phyloP scores from a whole-genome alignment of 805 yeast genomes.

The Zygoascus tannicola region DNA sequence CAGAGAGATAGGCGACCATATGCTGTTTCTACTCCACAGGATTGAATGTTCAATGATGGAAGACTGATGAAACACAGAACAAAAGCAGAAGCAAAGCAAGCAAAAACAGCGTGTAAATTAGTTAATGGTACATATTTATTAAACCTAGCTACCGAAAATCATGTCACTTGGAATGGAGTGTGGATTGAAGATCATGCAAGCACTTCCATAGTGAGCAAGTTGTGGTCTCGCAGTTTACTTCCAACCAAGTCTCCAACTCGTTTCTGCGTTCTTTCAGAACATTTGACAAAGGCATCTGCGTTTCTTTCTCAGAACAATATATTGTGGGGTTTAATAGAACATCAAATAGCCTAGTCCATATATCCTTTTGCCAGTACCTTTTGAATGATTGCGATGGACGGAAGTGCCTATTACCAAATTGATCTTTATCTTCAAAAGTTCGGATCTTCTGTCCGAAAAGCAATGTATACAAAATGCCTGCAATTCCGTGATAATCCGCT shows the following conservation, averaged over 20 bases:
- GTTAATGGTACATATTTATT: too few species aligned
- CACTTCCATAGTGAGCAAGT: slow-evolving; percentile 18
- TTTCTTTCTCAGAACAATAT: slow-evolving; percentile 7
- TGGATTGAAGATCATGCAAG: slow-evolving; percentile 14
- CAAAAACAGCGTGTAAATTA: too few species aligned
- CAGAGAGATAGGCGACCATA: slow-evolving; percentile 12
- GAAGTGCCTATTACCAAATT: slow-evolving; percentile 18
- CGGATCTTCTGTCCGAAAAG: slow-evolving; percentile 61
- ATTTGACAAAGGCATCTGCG: slow-evolving; percentile 35
- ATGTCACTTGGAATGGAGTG: slow-evolving; percentile 1
- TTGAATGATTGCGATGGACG: slow-evolving; percentile 43
- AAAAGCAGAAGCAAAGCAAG: too few species aligned
- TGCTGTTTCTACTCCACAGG: slow-evolving; percentile 8
- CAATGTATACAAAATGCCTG: slow-evolving; percentile 62
- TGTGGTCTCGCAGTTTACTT: slow-evolving; percentile 16
- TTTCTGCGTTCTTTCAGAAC: slow-evolving; percentile 30
- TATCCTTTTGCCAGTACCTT: slow-evolving; percentile 63
- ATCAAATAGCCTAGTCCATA: slow-evolving; percentile 65
- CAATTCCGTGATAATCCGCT: slow-evolving; percentile 77
- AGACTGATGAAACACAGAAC: too few species aligned
- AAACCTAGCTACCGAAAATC: too few species aligned
- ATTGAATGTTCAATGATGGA: too few species aligned
- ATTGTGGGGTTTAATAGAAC: slow-evolving; percentile 50
- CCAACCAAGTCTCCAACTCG: slow-evolving; percentile 38
- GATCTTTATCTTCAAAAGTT: slow-evolving; percentile 25